Evolutionary conservation across 768 basidiomycete species (phyloP), one percentile per base, ranked within the genome.

Genomic region (Suillus fuscotomentosus): DNA sequence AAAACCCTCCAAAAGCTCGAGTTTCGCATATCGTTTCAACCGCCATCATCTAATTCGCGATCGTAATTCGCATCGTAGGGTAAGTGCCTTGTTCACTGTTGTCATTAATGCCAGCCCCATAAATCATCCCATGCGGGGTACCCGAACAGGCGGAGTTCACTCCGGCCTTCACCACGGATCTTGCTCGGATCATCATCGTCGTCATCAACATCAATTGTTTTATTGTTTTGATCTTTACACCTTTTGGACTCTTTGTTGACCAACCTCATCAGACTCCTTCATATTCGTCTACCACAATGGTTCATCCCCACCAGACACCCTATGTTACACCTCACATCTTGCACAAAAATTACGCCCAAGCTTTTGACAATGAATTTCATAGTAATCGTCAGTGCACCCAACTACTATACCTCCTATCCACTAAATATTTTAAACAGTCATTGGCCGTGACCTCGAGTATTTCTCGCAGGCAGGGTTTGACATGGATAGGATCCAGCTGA

Each of bases 391-490:
- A 68, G 87, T 81, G 5, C 8, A 31, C 39, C n/a, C 62, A 36
- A n/a, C 38, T 27, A n/a, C 39, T 45, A 34, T 63, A 20, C 10
- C 60, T 48, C 53, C 39, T 60, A 20, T 67, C 63, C 65, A 48
- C 67, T 56, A 14, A 22, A 53, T 48, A 42, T 62, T 68, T 68
- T 57, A 61, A 39, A 57, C 77, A 95, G 94, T 96, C 75, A 90
- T 97, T 72, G 95, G 94, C 71, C 88, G 86, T 70, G 96, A 99
- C 75, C 86, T 99, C 72, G 92, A 95, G 76, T 94, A 95, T 81
- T 97, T 97, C 87, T 99, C 97, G 45, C 92, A 97, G 78, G 97
- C 97, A 64, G 97, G 97, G 66, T 99, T 99, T 81, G 97, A 99
- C 81, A 97, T 99, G 91, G 91, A 96, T 73, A 88, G 91, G 70